Base-by-base conservation (phyloP, 2,329 filamentous ascomycete species). In the Alternaria panax region DNA sequence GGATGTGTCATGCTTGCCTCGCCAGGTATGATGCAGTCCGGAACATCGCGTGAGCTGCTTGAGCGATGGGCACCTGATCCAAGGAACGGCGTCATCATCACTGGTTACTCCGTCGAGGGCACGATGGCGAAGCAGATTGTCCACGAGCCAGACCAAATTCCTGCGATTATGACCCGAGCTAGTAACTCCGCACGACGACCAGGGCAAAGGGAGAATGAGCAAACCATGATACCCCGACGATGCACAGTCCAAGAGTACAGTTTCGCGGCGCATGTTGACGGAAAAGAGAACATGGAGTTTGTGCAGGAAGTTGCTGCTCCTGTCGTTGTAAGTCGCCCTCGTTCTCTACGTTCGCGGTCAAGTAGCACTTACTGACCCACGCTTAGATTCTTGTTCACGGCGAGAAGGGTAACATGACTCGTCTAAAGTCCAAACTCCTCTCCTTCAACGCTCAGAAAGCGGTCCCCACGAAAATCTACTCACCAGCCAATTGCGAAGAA, bases 31-130 rank as follows among this genome's bases (percentile, higher is more conserved):
- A 84, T 99, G 69, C 94, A 99, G 75, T 98, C 94, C 57, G 95
- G 95, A 51, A 94, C 97, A 18, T 97, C 93, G 71, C 86, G 95
- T 75, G 92, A 97, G 75, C 83, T 99, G 9, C 85, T 99, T 5
- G 95, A 99, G 81, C 84, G 94, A 70, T 99, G 95, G 95, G 94
- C 94, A 1, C 95, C 95, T 0, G 96, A 92, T 79, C 91, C 95
- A 64, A 93, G 95, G 78, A 99, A 99, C 73, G 95, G 94, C n/a
- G 92, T 99, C 42, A 91, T 99, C 69, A 97, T 99, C 78, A 99
- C 95, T 0, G 95, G 95, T 75, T 99, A 99, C 81, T 97, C 93
- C 62, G 94, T 99, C 7, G 95, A 99, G 79, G 95, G 95, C 6
- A 99, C 95, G 0, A 98, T 99, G 94, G 95, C 93, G 4, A 94